Conservation (phyloP, 2,329 filamentous ascomycete genomes). For the Phialocephala subalpina region DNA sequence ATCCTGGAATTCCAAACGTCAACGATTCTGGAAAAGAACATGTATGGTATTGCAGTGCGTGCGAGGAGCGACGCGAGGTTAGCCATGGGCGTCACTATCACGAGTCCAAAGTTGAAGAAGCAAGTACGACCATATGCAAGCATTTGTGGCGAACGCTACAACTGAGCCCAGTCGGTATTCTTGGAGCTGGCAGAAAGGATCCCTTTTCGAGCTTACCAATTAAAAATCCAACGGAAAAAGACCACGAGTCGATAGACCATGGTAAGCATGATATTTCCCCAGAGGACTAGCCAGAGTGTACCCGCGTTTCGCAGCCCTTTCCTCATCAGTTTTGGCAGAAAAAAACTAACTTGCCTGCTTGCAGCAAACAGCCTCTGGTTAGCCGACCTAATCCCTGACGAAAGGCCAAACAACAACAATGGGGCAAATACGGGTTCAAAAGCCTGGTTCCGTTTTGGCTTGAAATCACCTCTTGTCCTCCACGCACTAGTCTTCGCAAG, state of each 20-base stretch:
- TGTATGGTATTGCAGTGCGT: slow-evolving; percentile 9
- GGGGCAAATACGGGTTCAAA: slow-evolving; percentile 4
- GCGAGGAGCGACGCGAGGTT: slow-evolving; percentile 10
- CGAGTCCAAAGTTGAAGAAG: slow-evolving; percentile 9
- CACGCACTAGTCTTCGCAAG: slow-evolving; percentile 18
- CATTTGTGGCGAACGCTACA: neutral
- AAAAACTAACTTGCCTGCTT: slow-evolving; percentile 6
- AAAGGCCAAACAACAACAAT: slow-evolving; percentile 11
- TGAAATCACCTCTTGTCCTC: slow-evolving; percentile 5
- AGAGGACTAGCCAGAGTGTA: slow-evolving; percentile 6
- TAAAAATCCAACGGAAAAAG: too few relatives aligned
- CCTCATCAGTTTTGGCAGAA: neutral
- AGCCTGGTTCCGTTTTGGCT: too few relatives aligned
- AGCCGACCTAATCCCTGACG: slow-evolving; percentile 10
- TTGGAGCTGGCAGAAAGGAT: too few relatives aligned
- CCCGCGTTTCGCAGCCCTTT: neutral
- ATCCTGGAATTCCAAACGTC: too few relatives aligned
- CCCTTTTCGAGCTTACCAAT: too few relatives aligned
- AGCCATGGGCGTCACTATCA: slow-evolving; percentile 1
- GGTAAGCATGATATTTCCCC: neutral
- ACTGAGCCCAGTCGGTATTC: too few relatives aligned
- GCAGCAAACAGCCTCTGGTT: slow-evolving; percentile 5
- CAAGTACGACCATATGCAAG: slow-evolving; percentile 8
- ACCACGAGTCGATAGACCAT: too few relatives aligned
- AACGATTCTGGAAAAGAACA: slow-evolving; percentile 11